These are phyloP conservation scores for Thalassiosira exigua DNA, from an alignment of 352 stramenopile genomes.

Conservation along the genomic window DNA sequence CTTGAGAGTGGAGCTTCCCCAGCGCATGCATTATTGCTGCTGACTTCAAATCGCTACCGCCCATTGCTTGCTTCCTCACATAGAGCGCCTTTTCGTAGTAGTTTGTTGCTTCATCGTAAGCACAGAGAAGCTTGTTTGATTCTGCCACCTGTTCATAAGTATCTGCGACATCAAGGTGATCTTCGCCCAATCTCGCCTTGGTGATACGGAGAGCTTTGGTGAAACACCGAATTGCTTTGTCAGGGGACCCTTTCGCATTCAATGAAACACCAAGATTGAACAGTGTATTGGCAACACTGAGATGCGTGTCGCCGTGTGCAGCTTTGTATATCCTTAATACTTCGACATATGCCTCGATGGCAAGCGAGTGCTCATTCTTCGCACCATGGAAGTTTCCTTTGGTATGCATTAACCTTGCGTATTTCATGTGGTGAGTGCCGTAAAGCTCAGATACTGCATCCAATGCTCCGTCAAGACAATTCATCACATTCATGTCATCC, in stretches of 20 bases:
- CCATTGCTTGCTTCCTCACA: constrained; percentile 57
- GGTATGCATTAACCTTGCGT: constrained; percentile 64
- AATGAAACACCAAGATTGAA: constrained; percentile 72
- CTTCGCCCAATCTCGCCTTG: constrained; percentile 63
- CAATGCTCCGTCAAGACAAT: constrained; percentile 65
- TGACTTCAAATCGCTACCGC: constrained; percentile 61
- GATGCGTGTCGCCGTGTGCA: constrained; percentile 61
- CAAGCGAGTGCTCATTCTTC: constrained; percentile 60
- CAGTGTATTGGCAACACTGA: constrained; percentile 69
- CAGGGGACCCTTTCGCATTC: constrained; percentile 69
- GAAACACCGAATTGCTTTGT: constrained; percentile 73
- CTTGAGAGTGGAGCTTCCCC: constrained; percentile 55
- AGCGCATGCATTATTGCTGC: constrained; percentile 68
- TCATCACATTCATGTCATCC: constrained; percentile 58
- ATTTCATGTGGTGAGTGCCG: constrained; percentile 58
- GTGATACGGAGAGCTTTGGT: constrained; percentile 63
- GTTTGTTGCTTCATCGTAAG: constrained; percentile 52
- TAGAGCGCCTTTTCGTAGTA: constrained; percentile 70
- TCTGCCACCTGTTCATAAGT: constrained; percentile 65
- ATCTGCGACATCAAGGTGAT: constrained; percentile 73
- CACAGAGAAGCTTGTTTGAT: constrained; percentile 58
- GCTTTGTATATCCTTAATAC: constrained; percentile 67
- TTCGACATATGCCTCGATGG: constrained; percentile 69
- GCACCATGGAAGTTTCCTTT: constrained; percentile 58
- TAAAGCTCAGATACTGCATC: constrained; percentile 46